Evolutionary conservation across 129 eudicot genomes (phyloP).

Genomic region (Flaveria linearis): DNA sequence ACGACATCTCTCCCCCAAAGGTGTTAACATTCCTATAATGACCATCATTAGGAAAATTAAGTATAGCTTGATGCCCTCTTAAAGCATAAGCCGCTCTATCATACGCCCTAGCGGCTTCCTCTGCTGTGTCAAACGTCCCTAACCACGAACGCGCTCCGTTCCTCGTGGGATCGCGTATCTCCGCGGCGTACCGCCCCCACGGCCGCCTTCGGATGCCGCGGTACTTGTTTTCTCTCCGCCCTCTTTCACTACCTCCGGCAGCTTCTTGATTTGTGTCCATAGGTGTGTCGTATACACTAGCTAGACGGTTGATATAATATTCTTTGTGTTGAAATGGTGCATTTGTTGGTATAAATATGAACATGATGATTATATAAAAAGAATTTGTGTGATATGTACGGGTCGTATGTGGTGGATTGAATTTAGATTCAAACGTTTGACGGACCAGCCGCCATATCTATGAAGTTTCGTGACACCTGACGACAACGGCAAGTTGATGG

Average conservation of each 20-base stretch:
- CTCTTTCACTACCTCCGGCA: constrained; percentile 24
- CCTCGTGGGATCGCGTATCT: constrained; percentile 75
- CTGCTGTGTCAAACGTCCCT: constrained; percentile 79
- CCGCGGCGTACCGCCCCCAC: constrained; percentile 90
- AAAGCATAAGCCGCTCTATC: constrained; percentile 76
- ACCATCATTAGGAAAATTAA: constrained; percentile 80
- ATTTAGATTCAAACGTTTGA: constrained; percentile 37
- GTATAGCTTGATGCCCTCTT: constrained; percentile 80
- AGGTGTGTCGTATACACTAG: no score
- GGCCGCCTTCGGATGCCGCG: constrained; percentile 82
- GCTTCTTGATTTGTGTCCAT: constrained; percentile 35
- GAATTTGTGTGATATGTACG: constrained; percentile 5
- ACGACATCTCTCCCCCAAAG: background rate
- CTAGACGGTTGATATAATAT: background rate
- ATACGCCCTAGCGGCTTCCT: constrained; percentile 88
- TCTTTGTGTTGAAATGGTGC: background rate
- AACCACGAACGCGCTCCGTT: constrained; percentile 84
- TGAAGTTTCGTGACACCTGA: constrained; percentile 31
- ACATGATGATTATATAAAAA: background rate
- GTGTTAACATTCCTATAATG: constrained; percentile 39
- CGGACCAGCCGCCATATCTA: constrained; percentile 28
- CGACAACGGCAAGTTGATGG: constrained; percentile 28
- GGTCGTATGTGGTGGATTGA: constrained; percentile 48
- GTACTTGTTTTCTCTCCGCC: constrained; percentile 48
- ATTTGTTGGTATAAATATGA: constrained; percentile 20